Evolutionary conservation across 2,329 filamentous ascomycete species (phyloP).

Genomic region (Tolypocladium tropicale): DNA sequence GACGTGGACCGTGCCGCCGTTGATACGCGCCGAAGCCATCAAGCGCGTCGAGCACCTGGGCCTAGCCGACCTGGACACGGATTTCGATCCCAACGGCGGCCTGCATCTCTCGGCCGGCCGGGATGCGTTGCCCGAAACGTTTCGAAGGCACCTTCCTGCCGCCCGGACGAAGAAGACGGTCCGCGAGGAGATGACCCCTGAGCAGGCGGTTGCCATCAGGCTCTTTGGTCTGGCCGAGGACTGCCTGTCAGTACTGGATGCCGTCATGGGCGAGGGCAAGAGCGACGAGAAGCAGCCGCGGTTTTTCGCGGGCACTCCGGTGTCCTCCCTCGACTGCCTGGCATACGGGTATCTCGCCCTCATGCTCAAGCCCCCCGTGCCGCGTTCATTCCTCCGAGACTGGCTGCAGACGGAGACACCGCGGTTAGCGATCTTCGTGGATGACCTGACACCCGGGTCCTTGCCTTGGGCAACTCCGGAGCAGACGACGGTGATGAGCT

Average conservation of each 20-base stretch:
- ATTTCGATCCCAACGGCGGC: slow-evolving; percentile 31
- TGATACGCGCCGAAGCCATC: slow-evolving; percentile 60
- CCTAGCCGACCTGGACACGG: slow-evolving; percentile 56
- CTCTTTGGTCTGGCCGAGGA: slow-evolving; percentile 62
- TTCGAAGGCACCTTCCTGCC: slow-evolving; percentile 26
- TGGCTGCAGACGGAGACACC: slow-evolving; percentile 25
- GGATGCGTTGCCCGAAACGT: slow-evolving; percentile 27
- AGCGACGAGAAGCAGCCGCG: slow-evolving; percentile 13
- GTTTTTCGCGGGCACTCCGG: slow-evolving; percentile 16
- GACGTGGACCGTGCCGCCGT: slow-evolving; percentile 75
- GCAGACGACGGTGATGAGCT: slow-evolving; percentile 10
- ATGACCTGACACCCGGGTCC: slow-evolving; percentile 14
- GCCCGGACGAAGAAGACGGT: slow-evolving; percentile 44
- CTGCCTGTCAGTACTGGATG: slow-evolving; percentile 61
- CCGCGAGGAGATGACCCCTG: slow-evolving; percentile 52
- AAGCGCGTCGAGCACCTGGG: slow-evolving; percentile 59
- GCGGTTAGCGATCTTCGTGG: slow-evolving; percentile 20
- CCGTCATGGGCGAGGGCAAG: slow-evolving; percentile 28
- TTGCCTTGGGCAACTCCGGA: slow-evolving; percentile 17
- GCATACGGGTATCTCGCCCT: slow-evolving; percentile 70
- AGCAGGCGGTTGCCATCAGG: slow-evolving; percentile 64
- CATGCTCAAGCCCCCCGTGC: slow-evolving; percentile 45
- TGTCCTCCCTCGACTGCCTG: slow-evolving; percentile 58
- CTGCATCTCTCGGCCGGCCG: slow-evolving; percentile 25
- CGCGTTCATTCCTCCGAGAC: slow-evolving; percentile 29